Percentiles rank a stretch among this genome's conserved stretches.
phyloP scores from a whole-genome alignment of 164 flowering plant species.

The Dillenia turbinata region DNA sequence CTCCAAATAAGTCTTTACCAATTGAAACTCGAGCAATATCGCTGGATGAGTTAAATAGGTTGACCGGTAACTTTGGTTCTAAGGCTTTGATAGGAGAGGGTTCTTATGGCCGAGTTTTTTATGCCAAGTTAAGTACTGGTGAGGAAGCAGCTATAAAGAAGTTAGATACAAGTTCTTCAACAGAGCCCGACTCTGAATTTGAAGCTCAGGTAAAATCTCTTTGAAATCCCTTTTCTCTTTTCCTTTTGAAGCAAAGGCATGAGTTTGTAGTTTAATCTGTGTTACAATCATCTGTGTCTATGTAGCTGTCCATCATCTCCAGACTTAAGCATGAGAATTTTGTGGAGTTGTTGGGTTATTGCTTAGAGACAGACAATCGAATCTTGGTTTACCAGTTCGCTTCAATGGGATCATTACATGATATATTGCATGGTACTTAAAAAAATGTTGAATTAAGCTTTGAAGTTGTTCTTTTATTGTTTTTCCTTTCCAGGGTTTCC shows the following conservation, averaged over 20 bases:
- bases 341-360: conserved; percentile 58
- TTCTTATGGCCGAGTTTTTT: conserved; percentile 77
- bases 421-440: conserved; percentile 56
- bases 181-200: conserved; percentile 68
- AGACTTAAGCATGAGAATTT: conserved; percentile 61
- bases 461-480: not conserved
- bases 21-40: conserved; percentile 64
- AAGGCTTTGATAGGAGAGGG: conserved; percentile 89
- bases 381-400: conserved; percentile 62
- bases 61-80: conserved; percentile 60
- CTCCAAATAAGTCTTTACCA: conserved; percentile 61
- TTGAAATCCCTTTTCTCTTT: not conserved
- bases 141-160: conserved; percentile 61
- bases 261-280: not conserved
- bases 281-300: not conserved
- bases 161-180: conserved; percentile 57
- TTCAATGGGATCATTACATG: conserved; percentile 60
- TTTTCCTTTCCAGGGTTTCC: not conserved
- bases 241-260: not conserved
- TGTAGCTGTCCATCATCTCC: conserved; percentile 64
- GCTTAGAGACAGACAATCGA: conserved; percentile 52
- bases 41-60: conserved; percentile 54
- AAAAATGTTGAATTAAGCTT: not conserved
- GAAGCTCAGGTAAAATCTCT: conserved; percentile 55
- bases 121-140: conserved; percentile 49